These are phyloP conservation scores for Gamarada debralockiae DNA, from an alignment of 495 filamentous ascomycete genomes.

Conservation along the genomic window DNA sequence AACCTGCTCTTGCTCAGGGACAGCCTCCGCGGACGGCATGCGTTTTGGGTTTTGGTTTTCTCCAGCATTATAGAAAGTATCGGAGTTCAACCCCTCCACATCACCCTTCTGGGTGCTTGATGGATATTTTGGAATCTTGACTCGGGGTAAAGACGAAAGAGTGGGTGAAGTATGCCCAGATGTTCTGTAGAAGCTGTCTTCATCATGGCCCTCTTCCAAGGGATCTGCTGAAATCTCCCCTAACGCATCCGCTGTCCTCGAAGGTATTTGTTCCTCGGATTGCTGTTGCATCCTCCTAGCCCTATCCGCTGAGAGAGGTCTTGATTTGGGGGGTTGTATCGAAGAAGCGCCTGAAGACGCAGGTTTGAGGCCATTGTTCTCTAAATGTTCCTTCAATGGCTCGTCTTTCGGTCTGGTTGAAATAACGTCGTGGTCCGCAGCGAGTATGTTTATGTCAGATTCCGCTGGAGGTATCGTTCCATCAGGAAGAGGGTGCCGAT, in stretches of 20 bases:
- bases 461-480: constrained; percentile 35
- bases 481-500: constrained; percentile 37
- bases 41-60: not conserved
- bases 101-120: constrained; percentile 26
- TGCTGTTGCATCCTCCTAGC: constrained; percentile 45
- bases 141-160: constrained; percentile 51
- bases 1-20: constrained; percentile 34
- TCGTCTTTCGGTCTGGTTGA: constrained; percentile 15
- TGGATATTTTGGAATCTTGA: constrained; percentile 54
- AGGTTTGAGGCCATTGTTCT: constrained; percentile 24
- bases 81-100: constrained; percentile 45
- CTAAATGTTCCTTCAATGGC: constrained; percentile 23
- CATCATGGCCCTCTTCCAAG: constrained; percentile 38
- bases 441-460: constrained; percentile 3
- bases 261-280: constrained; percentile 54
- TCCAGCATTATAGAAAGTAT: constrained; percentile 37
- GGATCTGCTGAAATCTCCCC: constrained; percentile 19
- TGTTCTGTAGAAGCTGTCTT: constrained; percentile 57
- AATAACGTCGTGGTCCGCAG: constrained; percentile 8
- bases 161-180: constrained; percentile 40
- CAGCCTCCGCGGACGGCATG: constrained; percentile 7
- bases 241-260: constrained; percentile 33
- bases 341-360: constrained; percentile 29
- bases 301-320: constrained; percentile 31
- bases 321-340: constrained; percentile 19